Evolutionary conservation across 2,329 filamentous ascomycete species (phyloP).

Genomic region (Cordyceps cateniannulata): DNA sequence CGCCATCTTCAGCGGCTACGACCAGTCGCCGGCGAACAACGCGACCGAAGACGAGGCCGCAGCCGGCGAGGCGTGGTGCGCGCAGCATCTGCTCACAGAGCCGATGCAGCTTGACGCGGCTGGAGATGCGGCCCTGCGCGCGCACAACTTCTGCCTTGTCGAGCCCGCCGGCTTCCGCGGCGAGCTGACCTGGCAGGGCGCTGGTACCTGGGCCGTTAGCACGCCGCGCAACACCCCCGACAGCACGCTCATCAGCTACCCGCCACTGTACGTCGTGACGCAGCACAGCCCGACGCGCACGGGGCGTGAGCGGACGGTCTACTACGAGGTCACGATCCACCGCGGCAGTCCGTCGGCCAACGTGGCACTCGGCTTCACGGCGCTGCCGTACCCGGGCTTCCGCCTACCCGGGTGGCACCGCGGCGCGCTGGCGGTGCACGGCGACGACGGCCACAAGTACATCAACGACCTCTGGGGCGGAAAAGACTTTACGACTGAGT

Average conservation of each 20-base stretch:
- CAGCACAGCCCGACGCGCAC: constrained; percentile 50
- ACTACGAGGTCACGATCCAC: constrained; percentile 63
- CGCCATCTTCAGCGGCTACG: constrained; percentile 55
- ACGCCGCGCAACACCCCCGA: constrained; percentile 45
- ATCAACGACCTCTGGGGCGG: constrained; percentile 72
- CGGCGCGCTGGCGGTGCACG: constrained; percentile 67
- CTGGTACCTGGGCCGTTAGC: constrained; percentile 46
- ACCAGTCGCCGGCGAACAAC: constrained; percentile 62
- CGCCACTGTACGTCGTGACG: constrained; percentile 60
- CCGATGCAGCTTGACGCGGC: constrained; percentile 43
- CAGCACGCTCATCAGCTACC: constrained; percentile 57
- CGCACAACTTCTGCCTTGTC: constrained; percentile 48
- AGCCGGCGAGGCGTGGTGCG: constrained; percentile 61
- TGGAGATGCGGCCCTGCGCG: constrained; percentile 40
- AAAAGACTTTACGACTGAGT: constrained; percentile 58
- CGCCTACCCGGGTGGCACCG: constrained; percentile 77
- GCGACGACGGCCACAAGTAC: constrained; percentile 71
- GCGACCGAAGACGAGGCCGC: constrained; percentile 58
- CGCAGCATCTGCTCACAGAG: constrained; percentile 48
- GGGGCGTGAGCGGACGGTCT: constrained; percentile 46
- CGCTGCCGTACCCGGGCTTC: constrained; percentile 70
- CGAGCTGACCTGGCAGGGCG: constrained; percentile 35
- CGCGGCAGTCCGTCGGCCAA: constrained; percentile 38
- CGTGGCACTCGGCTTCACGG: constrained; percentile 63
- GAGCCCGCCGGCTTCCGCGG: constrained; percentile 43